Evolutionary conservation across 495 filamentous ascomycete species (phyloP).

Genomic region (Neurospora sublineolata): DNA sequence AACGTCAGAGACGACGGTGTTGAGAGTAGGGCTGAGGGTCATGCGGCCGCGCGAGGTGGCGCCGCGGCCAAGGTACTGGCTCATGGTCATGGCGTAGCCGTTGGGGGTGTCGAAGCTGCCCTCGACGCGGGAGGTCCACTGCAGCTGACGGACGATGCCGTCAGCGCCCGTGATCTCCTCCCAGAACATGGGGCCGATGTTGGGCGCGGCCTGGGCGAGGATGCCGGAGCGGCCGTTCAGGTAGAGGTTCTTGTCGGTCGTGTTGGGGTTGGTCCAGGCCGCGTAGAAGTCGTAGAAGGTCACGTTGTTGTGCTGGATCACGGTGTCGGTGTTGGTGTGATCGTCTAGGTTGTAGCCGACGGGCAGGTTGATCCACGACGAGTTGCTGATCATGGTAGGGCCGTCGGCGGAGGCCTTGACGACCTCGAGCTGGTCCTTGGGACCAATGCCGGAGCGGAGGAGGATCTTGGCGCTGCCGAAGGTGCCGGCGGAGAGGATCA

Average conservation of each 20-base stretch:
- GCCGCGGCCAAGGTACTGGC: constrained; percentile 55
- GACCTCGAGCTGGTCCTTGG: constrained; percentile 46
- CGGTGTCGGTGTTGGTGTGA: constrained; percentile 54
- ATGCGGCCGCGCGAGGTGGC: constrained; percentile 49
- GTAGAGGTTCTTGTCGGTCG: constrained; percentile 24
- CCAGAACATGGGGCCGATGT: constrained; percentile 53
- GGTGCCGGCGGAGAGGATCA: constrained; percentile 58
- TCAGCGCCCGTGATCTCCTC: constrained; percentile 48
- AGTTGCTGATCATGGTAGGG: constrained; percentile 37
- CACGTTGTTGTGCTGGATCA: constrained; percentile 49
- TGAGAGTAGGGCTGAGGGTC: constrained; percentile 46
- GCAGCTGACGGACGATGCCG: constrained; percentile 53
- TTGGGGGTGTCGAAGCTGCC: constrained; percentile 32
- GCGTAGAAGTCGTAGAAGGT: constrained; percentile 54
- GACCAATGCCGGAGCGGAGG: constrained; percentile 49
- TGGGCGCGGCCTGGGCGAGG: constrained; percentile 58
- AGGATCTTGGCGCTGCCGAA: constrained; percentile 68
- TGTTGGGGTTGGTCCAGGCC: constrained; percentile 39
- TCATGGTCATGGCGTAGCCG: constrained; percentile 45
- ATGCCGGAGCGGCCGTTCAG: constrained; percentile 44
- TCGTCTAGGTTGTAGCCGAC: constrained; percentile 66
- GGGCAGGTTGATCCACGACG: constrained; percentile 58
- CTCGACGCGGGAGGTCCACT: constrained; percentile 55
- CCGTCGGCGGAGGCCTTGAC: constrained; percentile 43
- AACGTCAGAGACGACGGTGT: constrained; percentile 39